Evolutionary conservation across 768 basidiomycete species (phyloP).

Genomic region (Mrakia frigida): DNA sequence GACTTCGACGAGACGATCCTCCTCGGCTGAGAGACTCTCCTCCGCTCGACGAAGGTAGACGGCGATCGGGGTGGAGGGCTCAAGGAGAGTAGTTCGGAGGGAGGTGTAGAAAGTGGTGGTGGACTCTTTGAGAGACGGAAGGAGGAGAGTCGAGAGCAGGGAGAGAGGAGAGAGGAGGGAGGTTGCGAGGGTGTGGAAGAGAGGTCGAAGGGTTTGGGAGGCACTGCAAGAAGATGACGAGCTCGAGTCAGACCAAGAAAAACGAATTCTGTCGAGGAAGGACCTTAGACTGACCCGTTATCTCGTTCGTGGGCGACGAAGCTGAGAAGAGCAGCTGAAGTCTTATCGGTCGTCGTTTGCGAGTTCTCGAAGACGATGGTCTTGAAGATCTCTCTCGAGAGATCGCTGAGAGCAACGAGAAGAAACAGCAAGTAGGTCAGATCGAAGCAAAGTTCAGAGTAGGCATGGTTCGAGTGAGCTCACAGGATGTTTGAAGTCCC

Average conservation of each 20-base stretch:
- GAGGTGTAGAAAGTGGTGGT: neutral
- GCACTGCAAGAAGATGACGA: neutral
- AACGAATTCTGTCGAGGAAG: neutral
- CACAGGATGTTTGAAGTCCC: neutral
- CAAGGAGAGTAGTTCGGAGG: neutral
- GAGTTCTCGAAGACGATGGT: slow-evolving; percentile 7
- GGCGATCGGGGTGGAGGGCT: neutral
- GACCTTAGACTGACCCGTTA: neutral
- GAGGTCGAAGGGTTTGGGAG: neutral
- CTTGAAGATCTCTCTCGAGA: slow-evolving; percentile 14
- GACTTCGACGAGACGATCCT: slow-evolving; percentile 7
- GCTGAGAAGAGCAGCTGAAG: slow-evolving; percentile 8
- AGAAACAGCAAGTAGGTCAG: neutral
- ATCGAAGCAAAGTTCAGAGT: neutral
- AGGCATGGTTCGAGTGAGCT: neutral
- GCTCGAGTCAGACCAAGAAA: neutral
- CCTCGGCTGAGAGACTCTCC: neutral
- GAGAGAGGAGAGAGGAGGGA: slow-evolving; percentile 1
- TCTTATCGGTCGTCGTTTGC: neutral
- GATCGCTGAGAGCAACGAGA: neutral
- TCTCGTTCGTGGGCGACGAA: neutral
- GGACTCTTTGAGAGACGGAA: neutral
- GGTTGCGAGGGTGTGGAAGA: neutral
- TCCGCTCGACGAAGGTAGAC: neutral
- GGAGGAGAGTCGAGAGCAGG: neutral